phyloP scores from a whole-genome alignment of 176 grass and related monocot species.

The Ampelocalamus luodianensis region DNA sequence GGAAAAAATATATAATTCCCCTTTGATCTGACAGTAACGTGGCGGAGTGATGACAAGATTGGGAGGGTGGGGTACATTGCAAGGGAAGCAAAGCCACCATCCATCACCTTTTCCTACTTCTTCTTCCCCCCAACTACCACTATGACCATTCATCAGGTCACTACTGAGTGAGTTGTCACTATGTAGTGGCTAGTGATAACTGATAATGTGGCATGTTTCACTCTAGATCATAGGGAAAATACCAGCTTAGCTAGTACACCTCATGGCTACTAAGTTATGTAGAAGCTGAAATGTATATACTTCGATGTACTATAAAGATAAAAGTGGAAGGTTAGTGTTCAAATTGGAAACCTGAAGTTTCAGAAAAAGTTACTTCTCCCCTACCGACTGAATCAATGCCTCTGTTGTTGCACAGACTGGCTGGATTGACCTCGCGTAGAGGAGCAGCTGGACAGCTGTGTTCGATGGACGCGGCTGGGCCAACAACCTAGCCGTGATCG shows the following conservation, averaged over 20 bases:
- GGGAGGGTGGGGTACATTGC: slow-evolving; percentile 57
- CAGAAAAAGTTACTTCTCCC: neutral
- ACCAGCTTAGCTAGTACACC: neutral
- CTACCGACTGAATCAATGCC: neutral
- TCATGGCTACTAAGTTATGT: neutral
- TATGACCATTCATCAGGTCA: slow-evolving; percentile 1
- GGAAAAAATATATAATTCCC: slow-evolving; percentile 10
- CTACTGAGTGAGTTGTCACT: neutral
- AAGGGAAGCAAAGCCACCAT: slow-evolving; percentile 67
- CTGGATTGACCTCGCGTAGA: neutral
- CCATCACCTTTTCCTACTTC: slow-evolving; percentile 23
- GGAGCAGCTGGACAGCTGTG: slow-evolving; percentile 7
- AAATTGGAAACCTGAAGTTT: neutral
- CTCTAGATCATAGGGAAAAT: neutral
- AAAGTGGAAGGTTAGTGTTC: neutral
- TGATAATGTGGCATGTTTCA: neutral
- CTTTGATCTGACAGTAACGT: slow-evolving; percentile 42
- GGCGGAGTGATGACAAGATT: slow-evolving; percentile 42
- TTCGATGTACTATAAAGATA: slow-evolving; percentile 19
- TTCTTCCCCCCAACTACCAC: slow-evolving; percentile 37
- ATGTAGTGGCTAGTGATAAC: neutral
- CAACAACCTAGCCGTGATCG: slow-evolving; percentile 7
- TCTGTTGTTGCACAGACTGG: neutral
- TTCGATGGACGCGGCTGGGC: neutral
- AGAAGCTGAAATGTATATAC: neutral